These are phyloP conservation scores for Acacia confusa DNA, from an alignment of 306 rosid genomes.

Conservation along the genomic window DNA sequence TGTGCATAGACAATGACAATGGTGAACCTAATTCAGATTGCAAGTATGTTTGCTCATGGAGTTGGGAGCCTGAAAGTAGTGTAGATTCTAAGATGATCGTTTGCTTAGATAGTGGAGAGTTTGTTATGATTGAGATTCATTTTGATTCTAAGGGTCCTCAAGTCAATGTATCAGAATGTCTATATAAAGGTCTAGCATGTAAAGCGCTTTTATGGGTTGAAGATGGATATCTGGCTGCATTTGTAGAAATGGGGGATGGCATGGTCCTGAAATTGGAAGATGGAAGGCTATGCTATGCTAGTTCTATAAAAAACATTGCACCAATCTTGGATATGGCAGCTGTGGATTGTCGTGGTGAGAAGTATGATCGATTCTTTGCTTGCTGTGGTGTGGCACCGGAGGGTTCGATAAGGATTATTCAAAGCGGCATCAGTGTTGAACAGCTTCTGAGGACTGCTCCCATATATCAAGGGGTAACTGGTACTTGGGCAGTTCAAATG, in stretches of 20 bases:
- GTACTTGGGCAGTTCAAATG: slow-evolving; percentile 87
- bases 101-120: slow-evolving; percentile 79
- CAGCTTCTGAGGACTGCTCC: slow-evolving; percentile 72
- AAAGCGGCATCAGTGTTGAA: slow-evolving; percentile 80
- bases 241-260: slow-evolving; percentile 95
- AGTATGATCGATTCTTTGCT: slow-evolving; percentile 84
- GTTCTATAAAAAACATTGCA: slow-evolving; percentile 82
- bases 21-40: slow-evolving; percentile 45
- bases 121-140: slow-evolving; percentile 71
- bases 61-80: slow-evolving; percentile 80
- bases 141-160: slow-evolving; percentile 59
- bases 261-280: slow-evolving; percentile 76
- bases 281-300: slow-evolving; percentile 61
- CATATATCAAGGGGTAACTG: slow-evolving; percentile 83
- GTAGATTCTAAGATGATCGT: slow-evolving; percentile 68
- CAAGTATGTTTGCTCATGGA: slow-evolving; percentile 82
- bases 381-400: slow-evolving; percentile 96
- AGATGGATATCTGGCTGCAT: slow-evolving; percentile 81
- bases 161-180: slow-evolving; percentile 79
- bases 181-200: slow-evolving; percentile 75
- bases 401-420: slow-evolving; percentile 88
- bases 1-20: slow-evolving; percentile 83
- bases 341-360: slow-evolving; percentile 81
- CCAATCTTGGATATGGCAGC: slow-evolving; percentile 86
- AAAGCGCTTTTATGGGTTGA: slow-evolving; percentile 85